phyloP scores from a whole-genome alignment of 257 asterid species.

The Oldenlandia corymbosa region DNA sequence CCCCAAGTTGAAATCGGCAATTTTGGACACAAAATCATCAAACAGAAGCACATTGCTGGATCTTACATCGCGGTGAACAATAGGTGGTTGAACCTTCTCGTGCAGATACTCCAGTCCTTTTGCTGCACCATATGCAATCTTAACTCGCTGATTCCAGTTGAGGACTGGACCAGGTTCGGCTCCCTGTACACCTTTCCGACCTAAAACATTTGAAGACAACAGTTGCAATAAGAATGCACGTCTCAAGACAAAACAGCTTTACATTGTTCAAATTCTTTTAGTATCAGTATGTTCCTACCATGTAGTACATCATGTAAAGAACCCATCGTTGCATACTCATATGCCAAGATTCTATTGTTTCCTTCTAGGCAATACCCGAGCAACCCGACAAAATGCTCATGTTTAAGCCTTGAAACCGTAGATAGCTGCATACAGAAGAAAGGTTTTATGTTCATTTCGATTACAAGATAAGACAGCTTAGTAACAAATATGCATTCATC shows the following conservation, averaged over 20 bases:
- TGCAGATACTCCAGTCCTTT: slow-evolving; percentile 79
- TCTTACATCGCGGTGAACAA: slow-evolving; percentile 85
- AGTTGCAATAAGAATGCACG: not conserved
- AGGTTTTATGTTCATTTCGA: too few species aligned
- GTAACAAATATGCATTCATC: too few species aligned
- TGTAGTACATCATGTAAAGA: slow-evolving; percentile 83
- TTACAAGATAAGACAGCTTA: too few species aligned
- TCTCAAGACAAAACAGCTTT: not conserved
- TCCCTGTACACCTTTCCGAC: slow-evolving; percentile 89
- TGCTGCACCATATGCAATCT: slow-evolving; percentile 90
- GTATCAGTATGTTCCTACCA: slow-evolving; percentile 32
- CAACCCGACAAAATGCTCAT: slow-evolving; percentile 60
- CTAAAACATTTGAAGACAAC: slow-evolving; percentile 24
- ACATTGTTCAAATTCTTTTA: not conserved
- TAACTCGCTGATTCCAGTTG: slow-evolving; percentile 81
- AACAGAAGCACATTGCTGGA: slow-evolving; percentile 89
- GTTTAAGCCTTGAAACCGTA: slow-evolving; percentile 69
- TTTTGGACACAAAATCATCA: slow-evolving; percentile 67
- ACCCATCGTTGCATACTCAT: slow-evolving; percentile 74
- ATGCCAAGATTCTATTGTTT: slow-evolving; percentile 52
- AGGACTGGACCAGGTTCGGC: slow-evolving; percentile 92
- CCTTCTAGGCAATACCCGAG: slow-evolving; percentile 79
- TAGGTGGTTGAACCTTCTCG: slow-evolving; percentile 81
- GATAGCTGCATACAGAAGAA: slow-evolving; percentile 45
- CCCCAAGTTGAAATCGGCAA: slow-evolving; percentile 77